Evolutionary conservation across 148 eudicot species (phyloP).

Genomic region (Rhododendron kiyosumense): DNA sequence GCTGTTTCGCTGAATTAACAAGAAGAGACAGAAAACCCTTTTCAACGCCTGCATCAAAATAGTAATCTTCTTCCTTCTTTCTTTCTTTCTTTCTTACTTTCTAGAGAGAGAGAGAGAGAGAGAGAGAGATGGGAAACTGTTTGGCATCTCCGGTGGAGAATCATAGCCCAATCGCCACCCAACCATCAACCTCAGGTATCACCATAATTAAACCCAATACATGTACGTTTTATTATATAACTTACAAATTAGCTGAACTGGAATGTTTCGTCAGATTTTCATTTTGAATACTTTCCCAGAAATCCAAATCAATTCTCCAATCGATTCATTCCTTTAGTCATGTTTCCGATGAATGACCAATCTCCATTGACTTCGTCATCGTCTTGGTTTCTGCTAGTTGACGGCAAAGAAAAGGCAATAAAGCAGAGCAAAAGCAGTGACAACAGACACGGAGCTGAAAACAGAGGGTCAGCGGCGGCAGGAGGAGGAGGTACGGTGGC

Average conservation of each 20-base stretch:
- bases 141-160: neutral
- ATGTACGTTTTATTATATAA: too few relatives aligned
- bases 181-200: constrained; percentile 7
- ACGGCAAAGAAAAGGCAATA: neutral
- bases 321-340: neutral
- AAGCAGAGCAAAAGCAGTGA: neutral
- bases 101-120: neutral
- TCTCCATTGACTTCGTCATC: neutral
- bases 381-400: neutral
- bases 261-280: neutral
- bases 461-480: neutral
- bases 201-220: too few relatives aligned
- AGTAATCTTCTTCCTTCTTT: neutral
- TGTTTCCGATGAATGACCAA: neutral
- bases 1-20: neutral
- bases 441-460: neutral
- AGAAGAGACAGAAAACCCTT: neutral
- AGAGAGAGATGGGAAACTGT: constrained; percentile 9
- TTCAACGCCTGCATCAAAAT: neutral
- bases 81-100: neutral
- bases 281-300: neutral
- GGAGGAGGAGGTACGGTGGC: neutral
- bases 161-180: neutral
- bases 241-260: neutral
- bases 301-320: neutral